Base-by-base conservation (phyloP, 805 yeast species). In the Tetrapisispora taiwanensis region DNA sequence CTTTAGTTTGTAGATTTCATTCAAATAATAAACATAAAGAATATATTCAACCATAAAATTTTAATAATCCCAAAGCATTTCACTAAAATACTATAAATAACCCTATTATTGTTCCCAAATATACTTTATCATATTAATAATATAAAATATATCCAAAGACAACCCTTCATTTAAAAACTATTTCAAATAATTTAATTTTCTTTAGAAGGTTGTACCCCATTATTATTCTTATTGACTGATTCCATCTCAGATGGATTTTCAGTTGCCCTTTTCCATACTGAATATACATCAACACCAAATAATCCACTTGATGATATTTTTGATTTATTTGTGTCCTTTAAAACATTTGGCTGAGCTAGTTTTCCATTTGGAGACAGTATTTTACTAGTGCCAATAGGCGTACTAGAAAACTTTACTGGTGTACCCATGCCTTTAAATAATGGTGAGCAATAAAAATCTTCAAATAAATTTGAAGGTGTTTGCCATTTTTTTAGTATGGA, bases 251-350 rank as follows among this genome's bases (percentile, higher is more conserved):
- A 24, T 18, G 36, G 3, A 13, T 31, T 31, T 38, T 51, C 58
- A 1, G 58, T 54, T 3, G 64, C 65, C 30, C 65, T 50, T 47
- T 60, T 54, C 63, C 62, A 60, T 14, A 62, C 65, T 12, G 66
- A 60, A 39, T 58, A 58, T 4, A 62, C 60, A 44, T 62, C 66
- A 14, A 62, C 66, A 32, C 66, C 66, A 43, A 60, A 62, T 17
- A 62, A 42, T 0, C 63, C 62, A 39, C 57, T 53, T 7, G 60
- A 51, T 8, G 62, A 51, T 18, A 55, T 48, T 39, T 59, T 59
- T 10, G 61, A 48, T 37, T 48, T 47, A 32, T 56, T 53, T 3
- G 61, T 55, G 30, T 44, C 41, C 26, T 36, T 37, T 18, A 35
- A 17, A 17, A 41, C 15, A 30, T 41, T 37, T 7, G 30, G 36